Percentiles rank a stretch among this genome's conserved stretches.
Conservation (phyloP, 2,329 filamentous ascomycete species). For the Helotiales sp. region DNA sequence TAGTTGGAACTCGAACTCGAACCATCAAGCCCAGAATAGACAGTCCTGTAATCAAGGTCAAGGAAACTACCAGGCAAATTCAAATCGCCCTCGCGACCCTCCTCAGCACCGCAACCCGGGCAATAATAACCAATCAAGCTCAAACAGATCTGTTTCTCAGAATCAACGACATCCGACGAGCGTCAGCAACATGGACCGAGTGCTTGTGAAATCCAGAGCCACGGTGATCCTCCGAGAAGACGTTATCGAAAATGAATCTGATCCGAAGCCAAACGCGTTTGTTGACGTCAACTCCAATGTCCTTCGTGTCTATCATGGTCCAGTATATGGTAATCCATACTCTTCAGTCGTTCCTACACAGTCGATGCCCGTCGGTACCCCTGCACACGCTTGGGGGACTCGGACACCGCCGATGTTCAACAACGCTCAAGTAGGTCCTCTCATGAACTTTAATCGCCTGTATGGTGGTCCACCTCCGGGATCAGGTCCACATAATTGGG, state of each 20-base stretch:
- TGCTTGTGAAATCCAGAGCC: slow-evolving; percentile 48
- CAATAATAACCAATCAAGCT: too few relatives aligned
- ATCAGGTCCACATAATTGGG: slow-evolving; percentile 3
- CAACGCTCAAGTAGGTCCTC: not conserved
- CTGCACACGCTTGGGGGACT: slow-evolving; percentile 21
- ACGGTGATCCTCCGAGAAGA: slow-evolving; percentile 57
- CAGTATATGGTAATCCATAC: slow-evolving; percentile 52
- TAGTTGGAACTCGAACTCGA: not conserved
- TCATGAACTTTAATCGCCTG: not conserved
- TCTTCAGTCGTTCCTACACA: slow-evolving; percentile 46
- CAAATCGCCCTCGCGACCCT: not conserved
- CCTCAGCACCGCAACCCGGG: not conserved
- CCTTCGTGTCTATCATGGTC: slow-evolving; percentile 58
- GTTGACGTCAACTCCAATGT: slow-evolving; percentile 53
- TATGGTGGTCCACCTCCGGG: slow-evolving; percentile 6
- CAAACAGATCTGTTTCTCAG: not conserved
- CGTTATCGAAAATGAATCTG: slow-evolving; percentile 50
- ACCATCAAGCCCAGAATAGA: not conserved
- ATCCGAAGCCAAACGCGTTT: slow-evolving; percentile 60
- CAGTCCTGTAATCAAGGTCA: not conserved
- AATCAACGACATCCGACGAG: not conserved
- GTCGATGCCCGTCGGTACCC: slow-evolving; percentile 41
- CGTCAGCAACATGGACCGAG: slow-evolving; percentile 30
- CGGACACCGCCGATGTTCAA: slow-evolving; percentile 31
- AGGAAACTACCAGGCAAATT: not conserved